Conservation (phyloP, 352 stramenopile species). For the Phytophthora megakarya region DNA sequence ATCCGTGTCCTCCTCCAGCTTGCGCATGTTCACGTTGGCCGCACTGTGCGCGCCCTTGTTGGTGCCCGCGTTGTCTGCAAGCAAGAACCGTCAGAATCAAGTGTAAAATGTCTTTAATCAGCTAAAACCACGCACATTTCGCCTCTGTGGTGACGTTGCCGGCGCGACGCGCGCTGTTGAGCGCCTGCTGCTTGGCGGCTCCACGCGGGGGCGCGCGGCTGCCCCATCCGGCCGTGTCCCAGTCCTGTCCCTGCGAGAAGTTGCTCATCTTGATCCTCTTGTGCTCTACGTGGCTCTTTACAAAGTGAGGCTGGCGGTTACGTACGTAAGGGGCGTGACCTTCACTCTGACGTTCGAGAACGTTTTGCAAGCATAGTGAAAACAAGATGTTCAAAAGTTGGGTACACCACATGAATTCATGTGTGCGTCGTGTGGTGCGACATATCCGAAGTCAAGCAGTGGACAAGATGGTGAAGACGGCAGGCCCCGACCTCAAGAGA, state of each 20-base stretch:
- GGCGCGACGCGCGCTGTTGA: constrained; percentile 75
- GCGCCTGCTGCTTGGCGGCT: constrained; percentile 62
- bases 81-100: not conserved
- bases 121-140: constrained; percentile 54
- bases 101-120: not conserved
- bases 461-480: constrained; percentile 71
- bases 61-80: constrained; percentile 61
- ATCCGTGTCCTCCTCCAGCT: constrained; percentile 92
- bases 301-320: constrained; percentile 30
- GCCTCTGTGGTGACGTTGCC: constrained; percentile 77
- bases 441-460: constrained; percentile 9
- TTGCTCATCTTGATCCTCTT: constrained; percentile 53
- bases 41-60: constrained; percentile 89
- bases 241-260: constrained; percentile 82
- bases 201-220: constrained; percentile 66
- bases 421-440: constrained; percentile 11
- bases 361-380: constrained; percentile 26
- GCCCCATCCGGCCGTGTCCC: constrained; percentile 70
- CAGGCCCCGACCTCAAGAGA: constrained; percentile 87
- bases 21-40: constrained; percentile 85
- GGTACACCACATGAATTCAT: constrained; percentile 18
- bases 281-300: constrained; percentile 22
- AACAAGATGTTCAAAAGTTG: not conserved
- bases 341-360: constrained; percentile 39
- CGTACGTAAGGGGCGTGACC: constrained; percentile 21